Base-by-base conservation (phyloP, 106 monocot genomes). In the Dendrobium huoshanense region DNA sequence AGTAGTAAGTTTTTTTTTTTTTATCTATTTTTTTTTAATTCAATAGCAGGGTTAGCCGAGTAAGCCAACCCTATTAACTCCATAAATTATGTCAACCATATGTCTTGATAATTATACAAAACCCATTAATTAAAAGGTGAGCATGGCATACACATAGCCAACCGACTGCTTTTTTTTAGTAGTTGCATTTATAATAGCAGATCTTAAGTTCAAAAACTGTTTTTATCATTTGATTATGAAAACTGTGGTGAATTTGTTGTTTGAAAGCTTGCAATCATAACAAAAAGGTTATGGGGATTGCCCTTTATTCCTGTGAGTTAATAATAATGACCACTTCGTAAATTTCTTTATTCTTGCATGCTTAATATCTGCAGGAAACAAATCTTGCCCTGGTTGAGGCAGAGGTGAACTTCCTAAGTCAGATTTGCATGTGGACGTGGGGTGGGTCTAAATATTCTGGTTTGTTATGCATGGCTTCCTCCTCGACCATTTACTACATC, bases 371-470 rank as follows among this genome's bases (percentile, higher is more conserved):
- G 44, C 77, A 83, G 82, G 86, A 83, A 16, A 41, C 41, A 42
- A 20, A 45, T 40, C 7, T 25, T 25, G 51, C 48, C 15, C 29
- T 48, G 55, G 58, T 33, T 59, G 83, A 85, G 18, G 33, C 49
- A 2, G 88, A 89, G 54, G 75, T 81, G 7, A 27, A 49, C 11
- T 78, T 80, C 41, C 41, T 90, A 22, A 67, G 40, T 87, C 81
- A 87, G 41, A 79, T 87, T 22, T 44, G 82, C 58, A 49, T 37
- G 55, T 88, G 91, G 91, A 54, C 76, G 40, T 91, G 91, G 91
- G 82, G 54, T 61, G 86, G 84, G 11, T 91, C 91, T 42, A 86
- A 73, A 80, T 86, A 86, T 67, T 91, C 91, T 80, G 91, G 88
- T 54, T 45, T 91, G 15, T 51, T 91, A 56, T 88, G 91, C 79